phyloP scores from a whole-genome alignment of 208 protist species.

The Acanthamoeba lenticulata region DNA sequence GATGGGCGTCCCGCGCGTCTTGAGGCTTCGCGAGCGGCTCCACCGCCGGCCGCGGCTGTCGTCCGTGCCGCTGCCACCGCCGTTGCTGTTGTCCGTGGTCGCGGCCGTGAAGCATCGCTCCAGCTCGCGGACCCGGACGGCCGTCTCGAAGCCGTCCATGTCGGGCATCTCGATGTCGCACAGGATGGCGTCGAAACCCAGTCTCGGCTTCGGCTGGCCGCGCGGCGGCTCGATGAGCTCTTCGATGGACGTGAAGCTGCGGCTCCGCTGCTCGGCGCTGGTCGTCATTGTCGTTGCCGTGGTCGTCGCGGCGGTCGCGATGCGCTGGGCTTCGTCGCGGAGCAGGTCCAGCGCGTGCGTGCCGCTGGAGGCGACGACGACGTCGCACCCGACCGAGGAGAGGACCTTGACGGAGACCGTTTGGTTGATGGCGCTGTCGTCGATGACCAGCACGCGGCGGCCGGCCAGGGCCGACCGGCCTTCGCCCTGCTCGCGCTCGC shows the following conservation, averaged over 20 bases:
- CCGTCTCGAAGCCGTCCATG: slow-evolving; percentile 69
- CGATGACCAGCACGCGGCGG: slow-evolving; percentile 73
- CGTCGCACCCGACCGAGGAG: slow-evolving; percentile 43
- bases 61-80: too few species aligned
- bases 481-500: too few species aligned
- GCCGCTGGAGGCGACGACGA: slow-evolving; percentile 70
- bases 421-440: slow-evolving; percentile 83
- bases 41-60: too few species aligned
- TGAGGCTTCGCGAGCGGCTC: too few species aligned
- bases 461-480: neutral
- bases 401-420: slow-evolving; percentile 75
- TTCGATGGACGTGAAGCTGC: neutral
- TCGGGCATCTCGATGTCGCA: slow-evolving; percentile 56
- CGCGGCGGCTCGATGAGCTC: too few species aligned
- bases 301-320: too few species aligned
- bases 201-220: too few species aligned
- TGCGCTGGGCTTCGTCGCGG: too few species aligned
- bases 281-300: too few species aligned
- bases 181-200: neutral
- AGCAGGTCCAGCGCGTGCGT: slow-evolving; percentile 72
- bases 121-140: slow-evolving; percentile 14
- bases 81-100: too few species aligned
- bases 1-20: neutral
- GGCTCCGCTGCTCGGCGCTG: neutral
- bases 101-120: neutral